A percentile compares a stretch with the other conserved stretches of the same genome.
phyloP scores from a whole-genome alignment of 805 yeast species.

The Candida hungchunana region DNA sequence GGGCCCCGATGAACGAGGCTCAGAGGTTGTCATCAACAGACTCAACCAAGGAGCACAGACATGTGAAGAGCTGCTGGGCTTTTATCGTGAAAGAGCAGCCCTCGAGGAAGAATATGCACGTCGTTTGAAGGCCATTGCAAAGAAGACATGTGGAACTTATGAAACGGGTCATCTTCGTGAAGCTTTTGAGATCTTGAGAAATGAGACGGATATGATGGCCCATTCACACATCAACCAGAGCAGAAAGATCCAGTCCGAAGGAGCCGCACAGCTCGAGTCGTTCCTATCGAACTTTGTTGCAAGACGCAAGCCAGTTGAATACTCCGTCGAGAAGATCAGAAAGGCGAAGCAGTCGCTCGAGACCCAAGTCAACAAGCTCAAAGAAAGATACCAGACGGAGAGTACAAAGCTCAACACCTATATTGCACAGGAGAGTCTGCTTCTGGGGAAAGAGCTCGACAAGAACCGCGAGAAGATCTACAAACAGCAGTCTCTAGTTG shows the following conservation, averaged over 20 bases:
- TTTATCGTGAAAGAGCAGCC: constrained; percentile 50
- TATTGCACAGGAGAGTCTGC: constrained; percentile 57
- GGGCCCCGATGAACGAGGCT: constrained; percentile 60
- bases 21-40: constrained; percentile 47
- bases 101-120: constrained; percentile 74
- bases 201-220: constrained; percentile 57
- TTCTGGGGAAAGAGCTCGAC: constrained; percentile 72
- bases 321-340: constrained; percentile 50
- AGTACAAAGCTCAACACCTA: constrained; percentile 56
- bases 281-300: constrained; percentile 50
- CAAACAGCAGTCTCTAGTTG: constrained; percentile 41
- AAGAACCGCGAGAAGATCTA: constrained; percentile 52
- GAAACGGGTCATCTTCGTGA: constrained; percentile 58
- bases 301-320: constrained; percentile 52
- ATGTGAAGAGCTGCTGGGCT: constrained; percentile 42
- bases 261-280: constrained; percentile 45
- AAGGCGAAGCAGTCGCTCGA: constrained; percentile 39
- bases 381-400: constrained; percentile 51
- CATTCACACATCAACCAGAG: constrained; percentile 51
- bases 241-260: constrained; percentile 47
- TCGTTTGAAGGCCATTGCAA: constrained; percentile 47
- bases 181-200: constrained; percentile 53
- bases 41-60: constrained; percentile 59
- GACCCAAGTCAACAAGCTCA: constrained; percentile 34
- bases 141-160: constrained; percentile 46